phyloP scores from a whole-genome alignment of 345 rosid species.

The Sonneratia caseolaris region DNA sequence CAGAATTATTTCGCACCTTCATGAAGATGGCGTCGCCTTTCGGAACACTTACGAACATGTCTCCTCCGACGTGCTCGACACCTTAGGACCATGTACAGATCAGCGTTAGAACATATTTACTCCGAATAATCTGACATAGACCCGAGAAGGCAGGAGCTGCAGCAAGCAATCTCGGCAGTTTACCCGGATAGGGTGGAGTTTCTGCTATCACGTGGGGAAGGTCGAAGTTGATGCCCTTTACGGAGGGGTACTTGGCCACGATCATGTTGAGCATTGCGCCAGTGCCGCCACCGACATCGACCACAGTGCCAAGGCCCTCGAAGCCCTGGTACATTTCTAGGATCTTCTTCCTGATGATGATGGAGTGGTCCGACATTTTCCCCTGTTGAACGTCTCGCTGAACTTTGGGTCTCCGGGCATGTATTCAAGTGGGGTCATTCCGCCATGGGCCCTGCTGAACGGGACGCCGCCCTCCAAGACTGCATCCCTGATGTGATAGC shows the following conservation, averaged over 20 bases:
- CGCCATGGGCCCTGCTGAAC: neutral
- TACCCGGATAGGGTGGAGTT: conserved; percentile 6
- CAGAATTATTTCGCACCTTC: conserved; percentile 13
- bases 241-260: conserved; percentile 1
- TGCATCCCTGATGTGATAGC: neutral
- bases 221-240: conserved; percentile 4
- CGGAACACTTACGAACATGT: conserved; percentile 6
- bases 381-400: neutral
- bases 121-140: no score
- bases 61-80: conserved; percentile 12
- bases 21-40: neutral
- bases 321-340: neutral
- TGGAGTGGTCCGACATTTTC: neutral
- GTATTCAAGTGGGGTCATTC: neutral
- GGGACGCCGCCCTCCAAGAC: neutral
- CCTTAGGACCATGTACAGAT: neutral
- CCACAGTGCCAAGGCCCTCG: conserved; percentile 1
- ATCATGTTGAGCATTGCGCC: conserved; percentile 6
- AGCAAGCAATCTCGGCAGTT: neutral
- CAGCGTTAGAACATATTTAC: no score
- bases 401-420: neutral
- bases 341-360: neutral
- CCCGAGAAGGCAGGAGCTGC: no score
- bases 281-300: conserved; percentile 13
- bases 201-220: neutral